A percentile compares a stretch with the other conserved stretches of the same genome.
Evolutionary conservation across 345 rosid genomes (phyloP).

Genomic region (Rubroshorea leprosula): DNA sequence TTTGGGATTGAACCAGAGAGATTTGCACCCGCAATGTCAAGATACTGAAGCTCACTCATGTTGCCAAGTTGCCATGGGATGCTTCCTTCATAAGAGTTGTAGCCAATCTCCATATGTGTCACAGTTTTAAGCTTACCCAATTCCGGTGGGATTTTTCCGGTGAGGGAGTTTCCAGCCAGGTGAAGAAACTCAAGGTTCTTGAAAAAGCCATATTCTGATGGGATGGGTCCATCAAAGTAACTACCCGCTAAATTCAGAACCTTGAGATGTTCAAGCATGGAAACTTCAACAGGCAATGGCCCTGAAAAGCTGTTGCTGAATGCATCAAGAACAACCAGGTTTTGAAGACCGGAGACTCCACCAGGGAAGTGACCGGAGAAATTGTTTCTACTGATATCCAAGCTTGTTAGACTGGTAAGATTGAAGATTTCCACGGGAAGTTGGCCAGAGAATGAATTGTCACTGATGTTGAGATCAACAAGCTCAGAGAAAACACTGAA

Average conservation of each 20-base stretch:
- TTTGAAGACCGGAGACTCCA: constrained; percentile 41
- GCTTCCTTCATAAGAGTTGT: constrained; percentile 64
- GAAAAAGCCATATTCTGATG: constrained; percentile 63
- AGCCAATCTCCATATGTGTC: constrained; percentile 93
- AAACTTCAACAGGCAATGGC: constrained; percentile 51
- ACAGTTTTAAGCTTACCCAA: constrained; percentile 59
- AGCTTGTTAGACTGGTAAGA: constrained; percentile 46
- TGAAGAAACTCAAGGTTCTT: constrained; percentile 69
- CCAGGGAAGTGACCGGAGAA: constrained; percentile 64
- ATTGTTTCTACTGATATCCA: constrained; percentile 84
- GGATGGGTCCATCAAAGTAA: constrained; percentile 81
- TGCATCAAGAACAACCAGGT: constrained; percentile 58
- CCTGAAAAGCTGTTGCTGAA: constrained; percentile 93
- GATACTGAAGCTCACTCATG: constrained; percentile 72
- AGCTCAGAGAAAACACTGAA: constrained; percentile 60
- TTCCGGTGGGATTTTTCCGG: constrained; percentile 61
- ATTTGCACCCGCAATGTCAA: constrained; percentile 82
- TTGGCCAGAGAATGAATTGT: constrained; percentile 65
- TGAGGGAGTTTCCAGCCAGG: constrained; percentile 67
- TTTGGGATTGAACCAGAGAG: constrained; percentile 74
- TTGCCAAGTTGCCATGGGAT: constrained; percentile 77
- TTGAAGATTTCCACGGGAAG: constrained; percentile 56
- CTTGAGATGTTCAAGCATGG: constrained; percentile 50
- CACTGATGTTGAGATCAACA: constrained; percentile 69
- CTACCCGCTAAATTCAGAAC: constrained; percentile 86